Evolutionary conservation across 192 early-diverging fungal species (phyloP).

Genomic region (Chytriomyces confervae): DNA sequence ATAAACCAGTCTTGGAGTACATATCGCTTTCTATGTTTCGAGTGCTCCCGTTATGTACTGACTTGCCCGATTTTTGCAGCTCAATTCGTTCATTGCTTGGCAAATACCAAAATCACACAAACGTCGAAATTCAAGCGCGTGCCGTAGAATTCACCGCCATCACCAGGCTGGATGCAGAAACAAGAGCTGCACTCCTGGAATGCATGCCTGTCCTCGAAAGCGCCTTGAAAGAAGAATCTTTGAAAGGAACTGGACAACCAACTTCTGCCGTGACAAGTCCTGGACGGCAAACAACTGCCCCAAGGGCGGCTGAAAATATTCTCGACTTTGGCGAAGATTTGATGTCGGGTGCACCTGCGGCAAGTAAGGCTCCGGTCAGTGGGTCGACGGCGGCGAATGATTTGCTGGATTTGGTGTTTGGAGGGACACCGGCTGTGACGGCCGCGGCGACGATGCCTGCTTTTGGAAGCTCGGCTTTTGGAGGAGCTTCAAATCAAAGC

Average conservation of each 20-base stretch:
- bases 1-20: constrained; percentile 48
- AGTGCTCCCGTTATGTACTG: constrained; percentile 20
- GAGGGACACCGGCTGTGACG: constrained; percentile 22
- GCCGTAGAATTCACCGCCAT: constrained; percentile 89
- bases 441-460: constrained; percentile 5
- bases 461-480: constrained; percentile 35
- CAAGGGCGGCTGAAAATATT: constrained; percentile 24
- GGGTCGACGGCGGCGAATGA: constrained; percentile 36
- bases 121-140: constrained; percentile 93
- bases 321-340: constrained; percentile 45
- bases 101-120: constrained; percentile 71
- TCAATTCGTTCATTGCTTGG: constrained; percentile 66
- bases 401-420: constrained; percentile 52
- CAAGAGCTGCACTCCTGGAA: constrained; percentile 66
- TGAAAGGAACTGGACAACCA: constrained; percentile 51
- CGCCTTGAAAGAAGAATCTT: constrained; percentile 56
- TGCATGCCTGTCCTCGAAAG: constrained; percentile 86
- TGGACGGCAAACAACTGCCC: not conserved
- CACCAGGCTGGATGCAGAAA: constrained; percentile 68
- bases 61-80: constrained; percentile 34
- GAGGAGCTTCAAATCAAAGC: constrained; percentile 33
- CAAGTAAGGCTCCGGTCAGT: not conserved
- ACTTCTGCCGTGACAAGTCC: constrained; percentile 17
- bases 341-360: constrained; percentile 14
- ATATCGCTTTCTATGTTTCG: not conserved